Percentiles rank a stretch among this genome's conserved stretches.
Conservation (phyloP, 306 rosid species). For the Vigna reflexopilosa region DNA sequence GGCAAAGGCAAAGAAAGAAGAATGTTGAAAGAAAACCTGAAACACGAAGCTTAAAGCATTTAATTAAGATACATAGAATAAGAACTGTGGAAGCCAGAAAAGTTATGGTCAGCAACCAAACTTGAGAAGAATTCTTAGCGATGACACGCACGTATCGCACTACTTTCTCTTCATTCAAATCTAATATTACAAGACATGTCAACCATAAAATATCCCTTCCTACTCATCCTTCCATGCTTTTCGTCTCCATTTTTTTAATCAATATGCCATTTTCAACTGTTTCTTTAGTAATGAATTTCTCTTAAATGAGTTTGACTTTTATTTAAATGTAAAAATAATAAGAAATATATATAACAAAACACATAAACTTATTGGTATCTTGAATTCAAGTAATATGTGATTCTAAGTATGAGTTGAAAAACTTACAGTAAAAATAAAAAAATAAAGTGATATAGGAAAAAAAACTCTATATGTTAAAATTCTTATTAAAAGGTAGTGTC, state of each 20-base stretch:
- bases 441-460: no score
- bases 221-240: slow-evolving; percentile 40
- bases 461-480: no score
- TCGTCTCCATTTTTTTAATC: background rate
- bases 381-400: no score
- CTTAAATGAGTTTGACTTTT: no score
- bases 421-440: no score
- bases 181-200: slow-evolving; percentile 32
- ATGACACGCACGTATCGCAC: slow-evolving; percentile 52
- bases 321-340: no score
- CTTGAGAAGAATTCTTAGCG: slow-evolving; percentile 1
- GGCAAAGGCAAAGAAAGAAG: slow-evolving; percentile 20
- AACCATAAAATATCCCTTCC: slow-evolving; percentile 45
- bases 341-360: no score
- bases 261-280: no score
- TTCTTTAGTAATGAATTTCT: no score
- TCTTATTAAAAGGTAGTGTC: no score
- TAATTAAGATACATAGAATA: slow-evolving; percentile 13
- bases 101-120: slow-evolving; percentile 10
- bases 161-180: slow-evolving; percentile 35
- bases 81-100: slow-evolving; percentile 47
- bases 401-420: no score
- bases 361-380: no score
- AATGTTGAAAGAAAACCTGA: slow-evolving; percentile 34
- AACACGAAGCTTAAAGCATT: slow-evolving; percentile 2